Base-by-base conservation (phyloP, 2,329 filamentous ascomycete genomes). In the Pleoardoris graminearum region DNA sequence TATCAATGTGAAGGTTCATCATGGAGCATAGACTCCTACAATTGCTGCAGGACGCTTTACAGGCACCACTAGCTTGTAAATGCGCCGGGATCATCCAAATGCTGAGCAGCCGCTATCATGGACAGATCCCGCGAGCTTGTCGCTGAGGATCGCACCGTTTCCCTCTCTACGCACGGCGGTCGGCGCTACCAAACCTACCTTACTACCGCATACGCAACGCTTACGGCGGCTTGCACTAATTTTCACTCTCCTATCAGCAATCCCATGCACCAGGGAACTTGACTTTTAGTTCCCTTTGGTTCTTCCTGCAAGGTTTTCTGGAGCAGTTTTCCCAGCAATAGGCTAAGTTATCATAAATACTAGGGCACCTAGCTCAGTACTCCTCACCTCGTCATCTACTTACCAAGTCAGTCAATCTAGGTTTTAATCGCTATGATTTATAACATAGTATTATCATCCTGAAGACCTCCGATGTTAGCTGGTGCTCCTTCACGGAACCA, bases 41-140 rank as follows among this genome's bases (percentile, higher is more conserved):
- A 14, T 23, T 22, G 22, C 19, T 23, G 17, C 42, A 45, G n/a
- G 19, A 11, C 29, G 23, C 30, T 19, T 36, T 27, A 14, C 6
- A 25, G 22, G 30, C 30, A 17, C 21, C 30, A 25, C 43, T 46
- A 46, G 43, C 43, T 32, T 7, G 30, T 17, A 12, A 6, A 27
- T 7, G 21, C 30, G 21, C 43, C 21, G 30, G 30, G 30, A 36
- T 46, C 17, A 16, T 11, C 39, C 39, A n/a, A 5, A 30, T 36
- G 14, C 1, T n/a, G 21, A 8, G 12, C 30, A 27, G 14, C 21
- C 43, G 30, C 43, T 30, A 46, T 45, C 29, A 17, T 29, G 42
- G 42, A 45, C 42, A 45, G 42, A 45, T 45, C 42, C 29, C 42
- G 42, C 30, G 17, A 36, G n/a, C 43, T 46, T 22, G 29, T n/a